Evolutionary conservation across 2,329 filamentous ascomycete species (phyloP).

Genomic region (Sporothrix luriei): DNA sequence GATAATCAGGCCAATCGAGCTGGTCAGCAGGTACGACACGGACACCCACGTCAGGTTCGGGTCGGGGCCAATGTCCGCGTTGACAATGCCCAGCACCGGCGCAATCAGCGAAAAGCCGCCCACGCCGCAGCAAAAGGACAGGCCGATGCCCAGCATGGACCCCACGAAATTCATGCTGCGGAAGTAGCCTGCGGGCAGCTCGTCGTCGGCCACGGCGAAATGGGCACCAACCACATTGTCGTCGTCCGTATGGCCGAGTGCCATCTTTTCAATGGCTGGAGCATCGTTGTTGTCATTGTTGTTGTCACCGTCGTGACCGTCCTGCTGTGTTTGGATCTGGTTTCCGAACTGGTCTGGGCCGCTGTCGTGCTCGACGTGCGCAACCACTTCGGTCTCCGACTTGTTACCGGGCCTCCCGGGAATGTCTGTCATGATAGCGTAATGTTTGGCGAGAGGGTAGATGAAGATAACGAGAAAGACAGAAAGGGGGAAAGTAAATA

Average conservation of each 20-base stretch:
- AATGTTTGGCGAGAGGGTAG: too few species aligned
- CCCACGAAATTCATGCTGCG: conserved; percentile 28
- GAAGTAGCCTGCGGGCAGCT: conserved; percentile 32
- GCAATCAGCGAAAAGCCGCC: conserved; percentile 40
- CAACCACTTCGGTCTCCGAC: conserved; percentile 4
- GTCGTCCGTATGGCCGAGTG: background rate
- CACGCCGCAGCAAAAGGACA: conserved; percentile 39
- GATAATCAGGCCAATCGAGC: conserved; percentile 39
- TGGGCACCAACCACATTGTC: conserved; percentile 27
- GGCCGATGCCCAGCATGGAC: conserved; percentile 33
- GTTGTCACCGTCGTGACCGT: background rate
- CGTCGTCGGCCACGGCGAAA: conserved; percentile 28
- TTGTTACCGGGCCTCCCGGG: background rate
- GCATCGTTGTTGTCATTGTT: background rate
- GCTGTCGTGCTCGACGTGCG: conserved; percentile 18
- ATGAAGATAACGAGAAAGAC: background rate
- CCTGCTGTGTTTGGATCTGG: background rate
- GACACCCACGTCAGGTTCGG: conserved; percentile 41
- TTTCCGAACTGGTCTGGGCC: background rate
- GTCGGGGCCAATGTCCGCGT: conserved; percentile 32
- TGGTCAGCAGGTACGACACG: conserved; percentile 41
- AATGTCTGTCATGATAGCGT: background rate
- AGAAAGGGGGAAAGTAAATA: too few species aligned
- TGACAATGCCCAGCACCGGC: conserved; percentile 32
- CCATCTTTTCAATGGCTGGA: background rate